Evolutionary conservation across 2,329 filamentous ascomycete species (phyloP), one percentile per base, ranked within the genome.

Genomic region (Epichloe elymi): DNA sequence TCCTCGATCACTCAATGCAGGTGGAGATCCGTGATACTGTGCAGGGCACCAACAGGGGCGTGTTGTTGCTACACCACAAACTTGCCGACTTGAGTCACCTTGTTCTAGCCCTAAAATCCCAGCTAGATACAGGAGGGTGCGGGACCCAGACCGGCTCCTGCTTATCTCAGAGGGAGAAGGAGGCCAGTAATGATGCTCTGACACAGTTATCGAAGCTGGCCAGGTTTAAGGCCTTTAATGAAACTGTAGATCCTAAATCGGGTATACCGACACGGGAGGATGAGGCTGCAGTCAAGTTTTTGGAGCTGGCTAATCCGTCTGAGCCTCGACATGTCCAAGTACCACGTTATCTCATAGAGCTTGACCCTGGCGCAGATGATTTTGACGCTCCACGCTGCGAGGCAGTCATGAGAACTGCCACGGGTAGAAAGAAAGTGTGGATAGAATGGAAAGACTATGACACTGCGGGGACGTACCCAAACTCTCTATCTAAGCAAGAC

Each of bases 371-470:
- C 0, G 59, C 58, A 4, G 66, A 68, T 46, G 61, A 65, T 10
- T 59, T 57, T 17, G 68, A 67, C 19, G 56, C 60, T 3, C 59
- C 65, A 2, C 61, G 71, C 20, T 71, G 69, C 44, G 70, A 73
- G 45, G 71, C 70, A 3, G 42, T 61, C 17, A 63, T 73, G 52
- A 63, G 59, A 37, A 60, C 65, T 3, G 55, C 63, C 3, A 57
- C 62, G n/a, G 68, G 64, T 5, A 60, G 53, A 46, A 69, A 66
- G 48, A 66, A 62, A 35, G 69, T 74, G 0, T 75, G 72, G 73
- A 65, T 75, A 7, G 73, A 75, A 55, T 75, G 72, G 73, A 75
- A 74, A 57, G 70, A 74, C 51, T 75, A 74, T 53, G 68, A 69
- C 39, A 55, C 53, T 4, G 63, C 68, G n/a, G 65, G 61, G 1